These are phyloP conservation scores for Phlebopus sp. DNA, from an alignment of 1,284 basidiomycete species.

Conservation along the genomic window DNA sequence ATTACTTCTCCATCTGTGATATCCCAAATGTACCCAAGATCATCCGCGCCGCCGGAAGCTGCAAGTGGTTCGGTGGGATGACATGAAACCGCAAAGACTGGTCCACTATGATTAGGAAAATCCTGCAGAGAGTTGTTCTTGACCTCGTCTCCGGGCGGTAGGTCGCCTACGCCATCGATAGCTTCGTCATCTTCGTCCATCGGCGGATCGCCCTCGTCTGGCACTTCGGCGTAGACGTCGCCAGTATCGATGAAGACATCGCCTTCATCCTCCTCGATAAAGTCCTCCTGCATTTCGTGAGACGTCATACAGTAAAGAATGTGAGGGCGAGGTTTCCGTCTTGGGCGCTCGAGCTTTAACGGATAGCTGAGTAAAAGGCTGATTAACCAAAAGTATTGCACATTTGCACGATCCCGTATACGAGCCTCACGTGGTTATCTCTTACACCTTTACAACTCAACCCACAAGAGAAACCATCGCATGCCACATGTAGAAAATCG, in stretches of 20 bases:
- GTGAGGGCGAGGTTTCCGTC: not conserved
- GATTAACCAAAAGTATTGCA: not conserved
- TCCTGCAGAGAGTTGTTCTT: conserved; percentile 67
- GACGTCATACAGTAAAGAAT: conserved; percentile 15
- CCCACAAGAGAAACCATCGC: no score
- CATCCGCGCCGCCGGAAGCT: conserved; percentile 93
- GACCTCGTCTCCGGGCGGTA: conserved; percentile 33
- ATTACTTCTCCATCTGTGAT: conserved; percentile 80
- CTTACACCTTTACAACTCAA: no score
- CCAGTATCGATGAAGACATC: conserved; percentile 58
- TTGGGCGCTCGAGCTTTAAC: conserved; percentile 12
- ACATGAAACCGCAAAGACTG: conserved; percentile 83
- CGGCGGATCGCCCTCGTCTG: conserved; percentile 64
- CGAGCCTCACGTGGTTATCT: conserved; percentile 9
- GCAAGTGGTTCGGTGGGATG: conserved; percentile 88
- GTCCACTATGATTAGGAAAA: conserved; percentile 61
- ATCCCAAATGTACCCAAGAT: conserved; percentile 93
- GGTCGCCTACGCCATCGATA: conserved; percentile 39
- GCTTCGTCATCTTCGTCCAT: conserved; percentile 75
- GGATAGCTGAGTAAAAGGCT: conserved; percentile 19
- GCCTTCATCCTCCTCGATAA: conserved; percentile 41
- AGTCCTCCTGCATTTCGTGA: conserved; percentile 18
- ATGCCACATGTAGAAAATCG: no score
- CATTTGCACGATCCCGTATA: not conserved
- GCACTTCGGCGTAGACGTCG: conserved; percentile 62